Conservation (phyloP, 2,329 filamentous ascomycete species). For the Beauveria bassiana region DNA sequence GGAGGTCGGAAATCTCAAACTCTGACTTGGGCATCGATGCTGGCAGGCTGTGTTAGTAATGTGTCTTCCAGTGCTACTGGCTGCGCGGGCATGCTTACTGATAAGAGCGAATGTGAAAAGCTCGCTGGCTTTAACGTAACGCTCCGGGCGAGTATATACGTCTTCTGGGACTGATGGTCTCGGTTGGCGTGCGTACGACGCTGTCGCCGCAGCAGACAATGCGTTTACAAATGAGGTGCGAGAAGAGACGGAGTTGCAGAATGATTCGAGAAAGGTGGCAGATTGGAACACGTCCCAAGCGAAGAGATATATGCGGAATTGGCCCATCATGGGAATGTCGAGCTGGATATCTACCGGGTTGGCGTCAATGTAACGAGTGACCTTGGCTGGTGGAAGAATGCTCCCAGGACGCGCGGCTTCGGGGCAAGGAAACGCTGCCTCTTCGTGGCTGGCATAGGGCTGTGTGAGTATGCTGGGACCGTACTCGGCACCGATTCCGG, state of each 20-base stretch:
- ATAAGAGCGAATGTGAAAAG: constrained; percentile 64
- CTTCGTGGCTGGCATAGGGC: constrained; percentile 33
- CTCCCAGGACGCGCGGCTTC: constrained; percentile 40
- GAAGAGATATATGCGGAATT: constrained; percentile 70
- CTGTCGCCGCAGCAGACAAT: constrained; percentile 49
- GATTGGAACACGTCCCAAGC: constrained; percentile 52
- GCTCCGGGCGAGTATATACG: constrained; percentile 56
- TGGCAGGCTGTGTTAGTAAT: constrained; percentile 17
- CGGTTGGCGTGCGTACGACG: constrained; percentile 54
- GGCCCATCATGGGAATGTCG: constrained; percentile 68
- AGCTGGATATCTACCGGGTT: constrained; percentile 72
- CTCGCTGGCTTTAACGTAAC: constrained; percentile 61
- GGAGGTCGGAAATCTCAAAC: constrained; percentile 60
- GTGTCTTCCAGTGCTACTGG: neutral
- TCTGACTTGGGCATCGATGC: constrained; percentile 53
- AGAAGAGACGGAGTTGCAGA: constrained; percentile 48
- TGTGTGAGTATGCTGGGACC: constrained; percentile 43
- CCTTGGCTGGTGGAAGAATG: constrained; percentile 58
- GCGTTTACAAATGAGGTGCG: constrained; percentile 49
- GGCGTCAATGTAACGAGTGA: constrained; percentile 67
- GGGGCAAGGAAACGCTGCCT: constrained; percentile 16
- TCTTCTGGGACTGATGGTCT: constrained; percentile 52
- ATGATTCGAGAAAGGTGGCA: constrained; percentile 48
- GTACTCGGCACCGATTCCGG: constrained; percentile 60
- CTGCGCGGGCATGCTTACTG: constrained; percentile 37